Percentiles rank a stretch among this genome's conserved stretches.
These are phyloP conservation scores for Cichorium intybus DNA, from an alignment of 140 eudicot species.

Conservation along the genomic window DNA sequence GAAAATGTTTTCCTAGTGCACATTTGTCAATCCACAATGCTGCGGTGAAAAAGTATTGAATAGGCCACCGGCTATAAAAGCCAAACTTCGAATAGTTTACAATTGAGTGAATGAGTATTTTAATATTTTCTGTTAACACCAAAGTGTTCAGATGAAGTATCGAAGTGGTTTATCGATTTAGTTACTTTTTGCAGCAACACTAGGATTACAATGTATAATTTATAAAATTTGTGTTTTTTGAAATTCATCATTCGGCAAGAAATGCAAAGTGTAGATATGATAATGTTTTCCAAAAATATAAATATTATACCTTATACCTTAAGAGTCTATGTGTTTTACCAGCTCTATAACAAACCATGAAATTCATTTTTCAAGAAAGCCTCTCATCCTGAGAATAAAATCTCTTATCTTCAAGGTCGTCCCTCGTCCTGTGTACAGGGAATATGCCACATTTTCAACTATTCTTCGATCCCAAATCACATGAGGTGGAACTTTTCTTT, in stretches of 20 bases:
- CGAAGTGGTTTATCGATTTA: no score
- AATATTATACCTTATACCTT: constrained; percentile 7
- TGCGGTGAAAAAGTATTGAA: not conserved
- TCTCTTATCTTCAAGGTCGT: constrained; percentile 30
- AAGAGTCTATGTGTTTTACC: not conserved
- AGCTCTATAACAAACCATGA: not conserved
- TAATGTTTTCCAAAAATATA: not conserved
- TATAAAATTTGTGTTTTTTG: not conserved
- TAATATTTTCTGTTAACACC: no score
- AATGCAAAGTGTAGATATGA: not conserved
- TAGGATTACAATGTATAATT: no score
- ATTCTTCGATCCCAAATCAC: constrained; percentile 13
- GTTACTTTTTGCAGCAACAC: not conserved
- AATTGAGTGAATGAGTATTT: not conserved
- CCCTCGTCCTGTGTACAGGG: constrained; percentile 4
- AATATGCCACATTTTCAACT: constrained; percentile 20
- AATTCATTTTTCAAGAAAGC: constrained; percentile 17
- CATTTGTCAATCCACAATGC: not conserved
- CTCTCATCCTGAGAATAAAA: constrained; percentile 25
- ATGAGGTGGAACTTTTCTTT: constrained; percentile 16
- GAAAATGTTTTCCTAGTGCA: not conserved
- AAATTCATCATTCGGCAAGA: not conserved
- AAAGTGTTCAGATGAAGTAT: no score
- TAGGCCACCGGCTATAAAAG: not conserved
- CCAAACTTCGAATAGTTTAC: not conserved